phyloP scores from a whole-genome alignment of 805 yeast genomes.

The Ogataea nonfermentans region DNA sequence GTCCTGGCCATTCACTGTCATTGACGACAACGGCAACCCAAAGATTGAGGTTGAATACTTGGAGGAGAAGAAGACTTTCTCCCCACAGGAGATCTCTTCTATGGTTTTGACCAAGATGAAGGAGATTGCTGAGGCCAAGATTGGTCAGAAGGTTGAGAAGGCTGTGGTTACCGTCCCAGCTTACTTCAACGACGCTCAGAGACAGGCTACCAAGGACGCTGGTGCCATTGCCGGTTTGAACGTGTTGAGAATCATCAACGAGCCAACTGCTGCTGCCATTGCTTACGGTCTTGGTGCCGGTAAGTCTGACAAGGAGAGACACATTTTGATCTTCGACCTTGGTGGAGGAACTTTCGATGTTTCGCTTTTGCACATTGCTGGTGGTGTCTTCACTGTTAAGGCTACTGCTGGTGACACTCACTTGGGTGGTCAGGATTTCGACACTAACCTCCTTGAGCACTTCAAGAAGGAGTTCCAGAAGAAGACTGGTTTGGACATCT shows the following conservation, averaged over 20 bases:
- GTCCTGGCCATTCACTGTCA: slow-evolving; percentile 90
- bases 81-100: slow-evolving; percentile 93
- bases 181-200: slow-evolving; percentile 76
- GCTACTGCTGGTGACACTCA: slow-evolving; percentile 85
- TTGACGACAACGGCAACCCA: slow-evolving; percentile 84
- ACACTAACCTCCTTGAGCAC: slow-evolving; percentile 78
- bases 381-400: slow-evolving; percentile 77
- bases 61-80: slow-evolving; percentile 87
- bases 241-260: slow-evolving; percentile 73
- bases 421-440: slow-evolving; percentile 85
- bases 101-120: slow-evolving; percentile 76
- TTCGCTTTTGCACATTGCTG: slow-evolving; percentile 73
- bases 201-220: slow-evolving; percentile 81
- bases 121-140: slow-evolving; percentile 58
- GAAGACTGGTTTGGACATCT: slow-evolving; percentile 93
- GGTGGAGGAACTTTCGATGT: slow-evolving; percentile 89
- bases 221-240: slow-evolving; percentile 75
- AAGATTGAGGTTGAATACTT: slow-evolving; percentile 87
- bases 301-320: slow-evolving; percentile 60
- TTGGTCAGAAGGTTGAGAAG: slow-evolving; percentile 52
- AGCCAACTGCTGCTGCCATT: slow-evolving; percentile 84
- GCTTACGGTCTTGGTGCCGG: slow-evolving; percentile 66
- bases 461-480: slow-evolving; percentile 95
- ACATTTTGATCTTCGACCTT: slow-evolving; percentile 64
- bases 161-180: slow-evolving; percentile 88